Evolutionary conservation across 2,329 filamentous ascomycete genomes (phyloP).

Genomic region (Penicillium sp.): DNA sequence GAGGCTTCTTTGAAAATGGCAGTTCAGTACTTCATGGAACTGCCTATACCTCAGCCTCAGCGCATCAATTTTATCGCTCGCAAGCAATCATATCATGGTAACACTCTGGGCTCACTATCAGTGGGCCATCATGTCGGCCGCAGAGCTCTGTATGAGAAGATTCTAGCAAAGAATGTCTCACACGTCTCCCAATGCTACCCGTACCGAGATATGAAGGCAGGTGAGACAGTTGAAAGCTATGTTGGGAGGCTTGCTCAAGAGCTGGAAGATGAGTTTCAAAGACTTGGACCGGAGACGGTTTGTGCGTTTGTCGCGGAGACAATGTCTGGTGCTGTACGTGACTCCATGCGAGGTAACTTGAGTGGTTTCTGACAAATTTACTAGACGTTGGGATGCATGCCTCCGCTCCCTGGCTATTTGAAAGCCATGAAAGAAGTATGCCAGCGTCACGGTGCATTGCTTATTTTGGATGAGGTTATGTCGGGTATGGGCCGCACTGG

Average conservation of each 20-base stretch:
- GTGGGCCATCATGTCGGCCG: constrained; percentile 64
- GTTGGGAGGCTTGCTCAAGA: constrained; percentile 61
- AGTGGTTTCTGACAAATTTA: background rate
- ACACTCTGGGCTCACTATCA: constrained; percentile 66
- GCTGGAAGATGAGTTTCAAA: constrained; percentile 64
- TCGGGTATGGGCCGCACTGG: constrained; percentile 58
- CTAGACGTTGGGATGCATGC: constrained; percentile 52
- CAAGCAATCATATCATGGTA: constrained; percentile 67
- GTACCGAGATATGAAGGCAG: constrained; percentile 55
- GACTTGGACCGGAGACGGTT: constrained; percentile 63
- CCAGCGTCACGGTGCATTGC: constrained; percentile 55
- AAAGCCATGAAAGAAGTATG: constrained; percentile 56
- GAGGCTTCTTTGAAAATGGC: constrained; percentile 68
- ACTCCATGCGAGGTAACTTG: accelerated
- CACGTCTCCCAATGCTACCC: constrained; percentile 65
- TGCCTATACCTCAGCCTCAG: constrained; percentile 49
- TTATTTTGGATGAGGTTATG: constrained; percentile 54
- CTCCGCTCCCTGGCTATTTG: constrained; percentile 56
- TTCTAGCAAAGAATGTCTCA: constrained; percentile 56
- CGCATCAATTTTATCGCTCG: constrained; percentile 64
- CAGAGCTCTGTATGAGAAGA: constrained; percentile 59
- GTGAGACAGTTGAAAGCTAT: constrained; percentile 58
- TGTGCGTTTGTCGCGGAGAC: constrained; percentile 66
- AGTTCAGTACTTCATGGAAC: constrained; percentile 64
- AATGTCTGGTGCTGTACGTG: constrained; percentile 48